Base-by-base conservation (phyloP, 108 stramenopile genomes). In the Epithemia pelagica region DNA sequence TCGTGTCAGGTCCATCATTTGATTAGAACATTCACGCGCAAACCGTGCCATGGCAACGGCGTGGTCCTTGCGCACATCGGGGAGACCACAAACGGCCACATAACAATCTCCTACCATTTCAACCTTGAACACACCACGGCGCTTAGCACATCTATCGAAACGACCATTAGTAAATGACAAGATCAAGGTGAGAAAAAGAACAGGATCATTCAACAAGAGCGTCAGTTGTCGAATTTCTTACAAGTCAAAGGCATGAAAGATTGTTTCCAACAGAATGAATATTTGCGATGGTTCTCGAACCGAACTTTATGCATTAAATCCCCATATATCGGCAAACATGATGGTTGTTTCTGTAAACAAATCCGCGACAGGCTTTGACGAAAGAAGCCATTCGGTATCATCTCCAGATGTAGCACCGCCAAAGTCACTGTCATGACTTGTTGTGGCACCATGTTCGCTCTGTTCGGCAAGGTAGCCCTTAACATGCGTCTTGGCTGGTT, bases 61-160 rank as follows among this genome's bases (percentile, higher is more conserved):
- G 32, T 63, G 62, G 21, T 63, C 62, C 33, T 63, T 63, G 24
- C 62, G 33, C 32, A 32, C 32, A 15, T 63, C 62, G 1, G 62
- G 62, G 1, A 63, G 20, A 32, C 62, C 62, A 33, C 30, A 29
- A 51, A 63, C 62, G 20, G 62, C 62, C 15, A 63, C 62, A 25
- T 63, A 63, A 26, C 62, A 63, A 63, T 63, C 62, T 25, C 62
- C 62, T 2, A 63, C 62, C 1, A 32, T 63, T 63, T 63, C 62
- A 20, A 63, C 62, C 19, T 63, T 63, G 25, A 63, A 63, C 7
- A 63, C 62, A 24, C 62, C 30, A n/a, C 62, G 62, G 2, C 7
- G 20, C 15, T 25, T 20, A 19, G 62, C 62, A 63, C 5, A 5
- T 46, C 22, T 63, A 29, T 25, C 23, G 21, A 32, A 32, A 46